phyloP scores from a whole-genome alignment of 2,329 filamentous ascomycete genomes.

The Zymoseptoria tritici region DNA sequence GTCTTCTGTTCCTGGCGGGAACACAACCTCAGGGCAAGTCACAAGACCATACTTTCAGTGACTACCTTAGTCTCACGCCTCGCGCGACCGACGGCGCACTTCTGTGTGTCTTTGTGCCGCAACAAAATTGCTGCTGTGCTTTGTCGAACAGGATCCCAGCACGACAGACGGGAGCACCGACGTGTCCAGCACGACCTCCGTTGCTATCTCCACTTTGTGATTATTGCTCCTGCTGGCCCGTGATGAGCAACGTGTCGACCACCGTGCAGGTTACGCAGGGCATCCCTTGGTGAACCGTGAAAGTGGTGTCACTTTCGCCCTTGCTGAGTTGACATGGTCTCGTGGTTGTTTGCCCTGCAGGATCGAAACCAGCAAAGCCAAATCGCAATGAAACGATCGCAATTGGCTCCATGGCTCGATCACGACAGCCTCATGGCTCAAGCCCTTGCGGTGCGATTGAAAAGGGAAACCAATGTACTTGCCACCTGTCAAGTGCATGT shows the following conservation, averaged over 20 bases:
- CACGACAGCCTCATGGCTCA: background rate
- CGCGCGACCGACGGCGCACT: background rate
- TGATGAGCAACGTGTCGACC: background rate
- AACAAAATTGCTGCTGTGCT: background rate
- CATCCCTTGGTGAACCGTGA: background rate
- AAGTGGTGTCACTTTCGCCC: background rate
- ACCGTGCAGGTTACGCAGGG: background rate
- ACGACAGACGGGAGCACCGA: background rate
- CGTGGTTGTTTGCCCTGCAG: background rate
- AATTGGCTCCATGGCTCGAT: background rate
- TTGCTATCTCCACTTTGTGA: background rate
- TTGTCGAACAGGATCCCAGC: background rate
- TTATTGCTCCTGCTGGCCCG: background rate
- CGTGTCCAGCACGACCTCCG: background rate
- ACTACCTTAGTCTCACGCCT: background rate
- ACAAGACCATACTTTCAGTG: background rate
- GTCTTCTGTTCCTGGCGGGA: background rate
- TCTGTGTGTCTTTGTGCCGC: background rate
- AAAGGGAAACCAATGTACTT: background rate
- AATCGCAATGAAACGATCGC: background rate
- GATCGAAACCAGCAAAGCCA: background rate
- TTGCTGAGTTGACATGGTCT: background rate
- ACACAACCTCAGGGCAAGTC: background rate
- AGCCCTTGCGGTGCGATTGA: background rate
- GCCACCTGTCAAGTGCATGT: background rate